phyloP scores from a whole-genome alignment of 345 rosid genomes.

The Gossypium bickii region DNA sequence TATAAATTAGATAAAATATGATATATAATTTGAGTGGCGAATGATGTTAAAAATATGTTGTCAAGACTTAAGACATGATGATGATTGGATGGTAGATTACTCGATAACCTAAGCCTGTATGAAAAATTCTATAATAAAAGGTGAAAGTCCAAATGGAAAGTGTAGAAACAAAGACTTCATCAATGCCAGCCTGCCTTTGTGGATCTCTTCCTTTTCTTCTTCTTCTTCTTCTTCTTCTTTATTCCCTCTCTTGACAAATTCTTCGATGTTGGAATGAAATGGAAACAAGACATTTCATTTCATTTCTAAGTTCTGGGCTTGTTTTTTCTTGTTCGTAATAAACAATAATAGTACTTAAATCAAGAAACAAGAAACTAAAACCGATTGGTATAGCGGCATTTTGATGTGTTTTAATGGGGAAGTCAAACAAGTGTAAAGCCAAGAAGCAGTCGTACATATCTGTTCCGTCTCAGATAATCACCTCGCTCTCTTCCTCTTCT shows the following conservation, averaged over 20 bases:
- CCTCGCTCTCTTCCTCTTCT: conserved; percentile 54
- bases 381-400: neutral
- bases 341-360: neutral
- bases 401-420: conserved; percentile 32
- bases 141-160: no score
- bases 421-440: conserved; percentile 25
- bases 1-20: neutral
- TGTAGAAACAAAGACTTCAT: no score
- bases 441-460: conserved; percentile 52
- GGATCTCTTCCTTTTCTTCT: neutral
- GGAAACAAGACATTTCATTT: neutral
- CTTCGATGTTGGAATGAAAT: neutral
- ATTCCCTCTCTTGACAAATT: neutral
- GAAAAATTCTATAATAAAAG: neutral
- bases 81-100: neutral
- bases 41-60: neutral
- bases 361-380: neutral
- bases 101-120: neutral
- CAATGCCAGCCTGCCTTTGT: neutral
- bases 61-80: neutral
- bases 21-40: neutral
- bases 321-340: neutral
- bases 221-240: neutral
- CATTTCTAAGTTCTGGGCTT: neutral
- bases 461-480: conserved; percentile 54